A percentile compares a stretch with the other conserved stretches of the same genome.
phyloP scores from a whole-genome alignment of 2,329 filamentous ascomycete genomes.

The Didymella pinodella region DNA sequence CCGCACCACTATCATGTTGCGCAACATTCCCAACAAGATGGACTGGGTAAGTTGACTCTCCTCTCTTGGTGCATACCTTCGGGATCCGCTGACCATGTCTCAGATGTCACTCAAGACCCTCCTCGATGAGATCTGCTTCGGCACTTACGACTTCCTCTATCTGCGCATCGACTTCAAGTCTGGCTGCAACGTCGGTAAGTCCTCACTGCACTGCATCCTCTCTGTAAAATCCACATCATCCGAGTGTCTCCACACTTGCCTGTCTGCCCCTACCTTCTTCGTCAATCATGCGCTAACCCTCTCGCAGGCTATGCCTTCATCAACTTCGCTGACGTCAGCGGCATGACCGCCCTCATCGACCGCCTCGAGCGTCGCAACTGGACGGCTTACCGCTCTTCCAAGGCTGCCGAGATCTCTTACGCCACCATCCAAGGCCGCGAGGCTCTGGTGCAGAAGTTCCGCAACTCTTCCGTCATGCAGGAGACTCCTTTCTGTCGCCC shows the following conservation, averaged over 20 bases:
- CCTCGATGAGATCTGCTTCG: slow-evolving; percentile 78
- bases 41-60: slow-evolving; percentile 57
- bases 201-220: background rate
- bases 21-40: slow-evolving; percentile 94
- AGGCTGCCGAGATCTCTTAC: slow-evolving; percentile 89
- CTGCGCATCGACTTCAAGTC: slow-evolving; percentile 73
- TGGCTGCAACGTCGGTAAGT: slow-evolving; percentile 68
- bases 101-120: slow-evolving; percentile 70
- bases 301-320: slow-evolving; percentile 82
- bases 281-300: background rate
- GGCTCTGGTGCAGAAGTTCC: slow-evolving; percentile 91
- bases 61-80: background rate
- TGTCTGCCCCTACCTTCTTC: background rate
- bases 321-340: slow-evolving; percentile 79
- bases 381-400: slow-evolving; percentile 84
- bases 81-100: slow-evolving; percentile 23
- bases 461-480: slow-evolving; percentile 95
- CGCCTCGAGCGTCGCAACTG: slow-evolving; percentile 55
- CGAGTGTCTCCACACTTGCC: background rate
- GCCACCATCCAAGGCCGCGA: slow-evolving; percentile 96
- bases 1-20: slow-evolving; percentile 79
- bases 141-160: slow-evolving; percentile 94
- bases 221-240: background rate
- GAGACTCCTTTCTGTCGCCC: slow-evolving; percentile 83
- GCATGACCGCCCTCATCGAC: slow-evolving; percentile 44